A percentile compares a stretch with the other conserved stretches of the same genome.
Evolutionary conservation across 2,329 filamentous ascomycete species (phyloP).

Genomic region (Colletotrichum orbiculare): DNA sequence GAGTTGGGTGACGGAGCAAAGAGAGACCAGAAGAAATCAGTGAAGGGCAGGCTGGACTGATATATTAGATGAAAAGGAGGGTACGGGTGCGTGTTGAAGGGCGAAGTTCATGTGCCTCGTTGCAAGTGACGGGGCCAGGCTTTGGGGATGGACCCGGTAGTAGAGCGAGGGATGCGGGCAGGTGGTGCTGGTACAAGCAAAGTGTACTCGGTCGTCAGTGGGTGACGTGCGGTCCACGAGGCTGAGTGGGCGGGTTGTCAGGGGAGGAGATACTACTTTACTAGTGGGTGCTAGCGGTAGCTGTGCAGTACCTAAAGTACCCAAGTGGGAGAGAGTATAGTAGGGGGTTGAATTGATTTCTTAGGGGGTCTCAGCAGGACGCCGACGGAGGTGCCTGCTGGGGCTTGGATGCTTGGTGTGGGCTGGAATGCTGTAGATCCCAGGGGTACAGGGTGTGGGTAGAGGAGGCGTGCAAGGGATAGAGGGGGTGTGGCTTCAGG

Average conservation of each 20-base stretch:
- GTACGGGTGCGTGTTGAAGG: conserved; percentile 42
- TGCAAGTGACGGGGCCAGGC: conserved; percentile 24
- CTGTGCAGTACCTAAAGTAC: no score
- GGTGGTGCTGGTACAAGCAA: neutral
- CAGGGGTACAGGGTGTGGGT: conserved; percentile 31
- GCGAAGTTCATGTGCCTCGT: conserved; percentile 42
- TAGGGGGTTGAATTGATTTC: conserved; percentile 32
- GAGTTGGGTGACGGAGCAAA: conserved; percentile 22
- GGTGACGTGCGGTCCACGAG: conserved; percentile 57
- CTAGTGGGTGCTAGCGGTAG: conserved; percentile 30
- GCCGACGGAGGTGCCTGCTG: conserved; percentile 35
- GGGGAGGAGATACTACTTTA: conserved; percentile 18
- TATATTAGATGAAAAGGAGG: conserved; percentile 37
- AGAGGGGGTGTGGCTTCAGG: conserved; percentile 20
- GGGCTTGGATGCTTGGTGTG: conserved; percentile 37
- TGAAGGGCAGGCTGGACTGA: conserved; percentile 34
- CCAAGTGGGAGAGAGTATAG: neutral
- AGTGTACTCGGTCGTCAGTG: conserved; percentile 45
- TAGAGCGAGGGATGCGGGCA: conserved; percentile 35
- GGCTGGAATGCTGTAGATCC: conserved; percentile 37
- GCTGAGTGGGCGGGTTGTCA: conserved; percentile 47
- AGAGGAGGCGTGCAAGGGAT: conserved; percentile 23
- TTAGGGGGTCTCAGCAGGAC: conserved; percentile 36
- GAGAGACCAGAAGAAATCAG: neutral
- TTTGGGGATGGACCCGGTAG: conserved; percentile 29